A percentile compares a stretch with the other conserved stretches of the same genome.
Evolutionary conservation across 2,329 filamentous ascomycete species (phyloP).

Genomic region (Hypoxylon sp.): DNA sequence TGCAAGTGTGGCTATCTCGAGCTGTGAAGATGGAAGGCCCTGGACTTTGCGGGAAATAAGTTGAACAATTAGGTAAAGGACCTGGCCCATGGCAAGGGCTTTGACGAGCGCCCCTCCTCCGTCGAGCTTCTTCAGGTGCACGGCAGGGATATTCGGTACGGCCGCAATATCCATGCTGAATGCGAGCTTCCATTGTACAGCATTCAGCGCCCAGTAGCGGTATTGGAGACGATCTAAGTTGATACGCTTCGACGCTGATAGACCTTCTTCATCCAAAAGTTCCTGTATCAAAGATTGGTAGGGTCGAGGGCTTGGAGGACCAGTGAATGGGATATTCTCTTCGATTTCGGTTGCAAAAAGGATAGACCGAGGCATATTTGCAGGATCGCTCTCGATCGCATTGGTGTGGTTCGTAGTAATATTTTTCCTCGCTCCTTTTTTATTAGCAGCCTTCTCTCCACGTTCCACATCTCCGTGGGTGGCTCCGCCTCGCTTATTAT

Average conservation of each 20-base stretch:
- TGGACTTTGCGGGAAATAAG: conserved; percentile 4
- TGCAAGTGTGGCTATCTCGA: conserved; percentile 6
- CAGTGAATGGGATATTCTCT: neutral
- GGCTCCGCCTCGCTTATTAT: neutral
- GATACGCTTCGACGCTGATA: neutral
- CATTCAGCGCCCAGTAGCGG: conserved; percentile 1
- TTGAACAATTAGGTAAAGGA: neutral
- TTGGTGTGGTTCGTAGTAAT: neutral
- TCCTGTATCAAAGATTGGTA: neutral
- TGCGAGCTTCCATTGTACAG: neutral
- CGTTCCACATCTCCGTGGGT: neutral
- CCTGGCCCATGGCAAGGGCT: neutral
- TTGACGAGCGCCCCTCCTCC: neutral
- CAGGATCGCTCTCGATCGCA: neutral
- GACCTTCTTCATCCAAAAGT: neutral
- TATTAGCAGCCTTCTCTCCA: neutral
- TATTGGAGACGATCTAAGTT: neutral
- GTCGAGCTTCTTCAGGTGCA: neutral
- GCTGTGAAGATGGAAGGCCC: conserved; percentile 8
- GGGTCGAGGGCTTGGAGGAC: neutral
- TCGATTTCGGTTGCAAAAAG: neutral
- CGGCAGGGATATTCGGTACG: conserved; percentile 1
- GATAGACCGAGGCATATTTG: neutral
- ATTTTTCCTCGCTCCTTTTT: no score
- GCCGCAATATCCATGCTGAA: neutral